These are phyloP conservation scores for Schizophyllum amplum DNA, from an alignment of 1,284 basidiomycete genomes.

Conservation along the genomic window DNA sequence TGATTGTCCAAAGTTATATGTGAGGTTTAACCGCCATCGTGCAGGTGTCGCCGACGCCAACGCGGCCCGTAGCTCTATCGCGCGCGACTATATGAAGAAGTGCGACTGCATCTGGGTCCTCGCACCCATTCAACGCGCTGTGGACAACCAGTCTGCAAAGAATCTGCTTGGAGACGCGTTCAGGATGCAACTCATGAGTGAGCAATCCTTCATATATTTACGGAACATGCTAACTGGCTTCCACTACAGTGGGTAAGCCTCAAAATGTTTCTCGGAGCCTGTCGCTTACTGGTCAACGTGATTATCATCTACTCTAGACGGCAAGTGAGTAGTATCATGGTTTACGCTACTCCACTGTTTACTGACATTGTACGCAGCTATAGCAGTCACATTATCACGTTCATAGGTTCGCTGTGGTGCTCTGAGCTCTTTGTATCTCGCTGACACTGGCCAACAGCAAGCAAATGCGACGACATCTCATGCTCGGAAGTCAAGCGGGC, in stretches of 20 bases:
- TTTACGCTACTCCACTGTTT: neutral
- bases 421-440: neutral
- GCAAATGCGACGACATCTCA: conserved; percentile 59
- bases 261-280: neutral
- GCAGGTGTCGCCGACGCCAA: conserved; percentile 53
- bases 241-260: conserved; percentile 27
- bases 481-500: conserved; percentile 48
- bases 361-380: conserved; percentile 28
- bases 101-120: conserved; percentile 49
- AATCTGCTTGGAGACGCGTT: conserved; percentile 44
- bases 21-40: neutral
- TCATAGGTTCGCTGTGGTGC: conserved; percentile 31
- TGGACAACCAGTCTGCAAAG: conserved; percentile 52
- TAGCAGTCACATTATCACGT: conserved; percentile 48
- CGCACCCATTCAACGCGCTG: conserved; percentile 46
- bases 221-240: conserved; percentile 2
- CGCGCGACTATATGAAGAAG: conserved; percentile 55
- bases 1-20: neutral
- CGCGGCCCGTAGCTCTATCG: conserved; percentile 46
- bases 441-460: conserved; percentile 27
- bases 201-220: conserved; percentile 15
- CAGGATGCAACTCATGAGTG: conserved; percentile 53
- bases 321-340: conserved; percentile 32
- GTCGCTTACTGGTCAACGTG: neutral
- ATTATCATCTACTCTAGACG: conserved; percentile 25